A percentile compares a stretch with the other conserved stretches of the same genome.
These are phyloP conservation scores for Hymenoscyphus fructigenus DNA, from an alignment of 2,329 filamentous ascomycete genomes.

Conservation along the genomic window DNA sequence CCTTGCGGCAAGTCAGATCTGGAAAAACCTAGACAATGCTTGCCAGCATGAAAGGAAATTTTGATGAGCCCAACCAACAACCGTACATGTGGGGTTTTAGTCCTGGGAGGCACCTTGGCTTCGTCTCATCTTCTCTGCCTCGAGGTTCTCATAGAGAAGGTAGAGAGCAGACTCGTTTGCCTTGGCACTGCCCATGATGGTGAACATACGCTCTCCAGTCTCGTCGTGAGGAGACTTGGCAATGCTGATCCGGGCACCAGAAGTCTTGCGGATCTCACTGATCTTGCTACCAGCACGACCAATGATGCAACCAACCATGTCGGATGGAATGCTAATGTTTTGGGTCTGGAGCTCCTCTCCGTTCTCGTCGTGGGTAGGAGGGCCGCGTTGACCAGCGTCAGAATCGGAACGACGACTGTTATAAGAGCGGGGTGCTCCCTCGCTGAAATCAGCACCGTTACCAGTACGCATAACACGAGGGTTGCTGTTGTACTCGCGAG, in stretches of 20 bases:
- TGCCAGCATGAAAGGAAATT: conserved; percentile 52
- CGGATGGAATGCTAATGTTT: conserved; percentile 98
- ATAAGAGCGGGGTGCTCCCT: conserved; percentile 67
- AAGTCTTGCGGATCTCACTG: conserved; percentile 96
- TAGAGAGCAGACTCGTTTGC: conserved; percentile 96
- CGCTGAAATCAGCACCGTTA: conserved; percentile 96
- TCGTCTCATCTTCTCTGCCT: conserved; percentile 98
- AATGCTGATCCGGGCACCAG: conserved; percentile 94
- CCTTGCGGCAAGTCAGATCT: conserved; percentile 66
- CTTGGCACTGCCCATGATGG: conserved; percentile 91
- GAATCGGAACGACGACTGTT: conserved; percentile 79
- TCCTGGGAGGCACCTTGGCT: conserved; percentile 63
- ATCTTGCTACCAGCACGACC: conserved; percentile 95
- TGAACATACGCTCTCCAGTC: conserved; percentile 98
- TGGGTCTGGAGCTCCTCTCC: conserved; percentile 98
- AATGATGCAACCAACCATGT: conserved; percentile 99
- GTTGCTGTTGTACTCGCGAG: conserved; percentile 56
- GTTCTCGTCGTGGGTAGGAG: conserved; percentile 89
- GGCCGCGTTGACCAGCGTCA: conserved; percentile 75
- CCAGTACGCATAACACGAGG: conserved; percentile 89
- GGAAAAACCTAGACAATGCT: conserved; percentile 46
- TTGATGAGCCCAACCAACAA: conserved; percentile 28
- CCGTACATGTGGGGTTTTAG: conserved; percentile 22
- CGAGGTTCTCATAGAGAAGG: conserved; percentile 96
- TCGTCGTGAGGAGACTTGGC: conserved; percentile 95